A percentile compares a stretch with the other conserved stretches of the same genome.
phyloP scores from a whole-genome alignment of 495 filamentous ascomycete species.

The Geoglossum glabrum region DNA sequence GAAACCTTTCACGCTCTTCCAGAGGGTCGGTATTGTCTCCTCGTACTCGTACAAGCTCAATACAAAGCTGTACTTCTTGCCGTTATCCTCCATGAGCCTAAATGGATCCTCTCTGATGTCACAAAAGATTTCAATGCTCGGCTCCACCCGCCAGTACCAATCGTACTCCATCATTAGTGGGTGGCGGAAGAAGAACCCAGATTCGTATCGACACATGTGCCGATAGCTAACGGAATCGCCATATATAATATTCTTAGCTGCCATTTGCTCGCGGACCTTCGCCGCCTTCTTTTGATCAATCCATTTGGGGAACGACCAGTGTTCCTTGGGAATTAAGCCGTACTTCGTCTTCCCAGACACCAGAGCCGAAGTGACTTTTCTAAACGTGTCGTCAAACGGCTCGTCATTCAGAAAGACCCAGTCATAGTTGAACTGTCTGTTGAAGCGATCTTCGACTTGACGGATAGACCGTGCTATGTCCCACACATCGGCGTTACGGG shows the following conservation, averaged over 20 bases:
- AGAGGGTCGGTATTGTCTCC: slow-evolving; percentile 88
- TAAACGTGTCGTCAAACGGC: slow-evolving; percentile 81
- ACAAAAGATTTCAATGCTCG: slow-evolving; percentile 72
- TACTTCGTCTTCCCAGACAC: slow-evolving; percentile 85
- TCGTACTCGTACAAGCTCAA: slow-evolving; percentile 85
- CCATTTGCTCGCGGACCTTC: slow-evolving; percentile 70
- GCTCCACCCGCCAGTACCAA: slow-evolving; percentile 87
- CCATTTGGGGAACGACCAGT: slow-evolving; percentile 77
- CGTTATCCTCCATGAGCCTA: slow-evolving; percentile 68
- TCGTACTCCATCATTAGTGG: slow-evolving; percentile 66
- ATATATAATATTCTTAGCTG: slow-evolving; percentile 72
- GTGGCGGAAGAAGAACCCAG: slow-evolving; percentile 84
- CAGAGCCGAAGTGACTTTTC: slow-evolving; percentile 68
- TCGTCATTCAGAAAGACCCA: slow-evolving; percentile 98
- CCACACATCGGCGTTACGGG: slow-evolving; percentile 85
- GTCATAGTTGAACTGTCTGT: slow-evolving; percentile 86
- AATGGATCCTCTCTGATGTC: slow-evolving; percentile 72
- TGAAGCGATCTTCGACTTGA: slow-evolving; percentile 92
- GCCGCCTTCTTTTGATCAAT: slow-evolving; percentile 73
- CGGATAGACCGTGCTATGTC: slow-evolving; percentile 90
- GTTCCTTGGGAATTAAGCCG: slow-evolving; percentile 62
- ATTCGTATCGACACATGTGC: slow-evolving; percentile 89
- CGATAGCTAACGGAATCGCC: slow-evolving; percentile 83
- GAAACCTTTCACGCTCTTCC: slow-evolving; percentile 84
- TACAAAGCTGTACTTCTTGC: slow-evolving; percentile 81